Base-by-base conservation (phyloP, 441 rosid species). In the Jatropha multifida region DNA sequence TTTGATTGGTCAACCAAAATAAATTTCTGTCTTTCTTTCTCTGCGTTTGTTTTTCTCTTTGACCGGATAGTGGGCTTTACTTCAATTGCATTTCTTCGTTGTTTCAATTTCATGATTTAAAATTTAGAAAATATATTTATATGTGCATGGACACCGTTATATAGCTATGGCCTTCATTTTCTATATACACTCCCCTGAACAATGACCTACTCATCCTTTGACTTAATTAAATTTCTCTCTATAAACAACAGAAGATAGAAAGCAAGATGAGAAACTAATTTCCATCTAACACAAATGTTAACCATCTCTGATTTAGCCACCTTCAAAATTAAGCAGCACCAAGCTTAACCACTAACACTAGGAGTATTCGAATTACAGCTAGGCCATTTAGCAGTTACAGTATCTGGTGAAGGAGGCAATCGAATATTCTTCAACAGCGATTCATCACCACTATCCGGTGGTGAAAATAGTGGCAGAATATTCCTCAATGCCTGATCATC, bases 311-410 rank as follows among this genome's bases (percentile, higher is more conserved):
- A 48, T 32, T 54, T 37, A 38, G 6, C 44, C 20, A 64, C 8
- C 37, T 27, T 46, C 8, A 18, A 77, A 71, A 56, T 18, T 55
- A 44, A 54, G 62, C 76, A 32, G 56, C 62, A 18, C 17, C 32
- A 61, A 58, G 71, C 74, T 60, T 69, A 83, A 73, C 77, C 76
- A 58, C 89, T 86, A 44, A 71, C 56, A 78, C 66, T 82, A 6
- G 81, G 80, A 71, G 89, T 81, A 13, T 87, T 85, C 41, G 79
- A 59, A 73, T 68, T 65, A 46, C 74, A 80, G 78, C 96, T 89
- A 48, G 76, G 61, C 97, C 94, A 89, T 73, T 80, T 86, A 11
- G 76, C 81, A 11, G 92, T 87, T 79, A 90, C 91, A 14, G 97
- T 90, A 56, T 76, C 68, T 0, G 96, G 97, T 69, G 96, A 94